Evolutionary conservation across 257 asterid genomes (phyloP), one percentile per base, ranked within the genome.

Genomic region (Jasminum sambac): DNA sequence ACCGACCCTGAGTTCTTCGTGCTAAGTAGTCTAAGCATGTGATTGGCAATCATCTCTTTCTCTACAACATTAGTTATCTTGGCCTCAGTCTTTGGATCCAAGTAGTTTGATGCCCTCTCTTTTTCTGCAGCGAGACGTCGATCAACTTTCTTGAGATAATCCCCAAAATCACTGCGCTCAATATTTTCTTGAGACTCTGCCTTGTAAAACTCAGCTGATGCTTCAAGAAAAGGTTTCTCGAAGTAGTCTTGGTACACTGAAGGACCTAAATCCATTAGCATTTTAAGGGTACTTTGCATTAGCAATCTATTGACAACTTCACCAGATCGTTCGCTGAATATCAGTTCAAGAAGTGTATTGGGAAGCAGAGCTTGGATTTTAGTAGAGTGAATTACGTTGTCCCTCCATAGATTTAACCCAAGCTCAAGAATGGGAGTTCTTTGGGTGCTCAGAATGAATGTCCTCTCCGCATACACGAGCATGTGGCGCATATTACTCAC

Each of bases 1-100:
- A 92, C 92, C 81, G 88, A 74, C 26, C 98, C 98, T 41, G 98
- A 92, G 73, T 88, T 88, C 65, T 92, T 95, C 97, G 90, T 90
- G 76, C 85, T 89, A 72, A 90, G 89, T 46, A 92, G 81, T 44
- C 55, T 44, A 14, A 70, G 87, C 97, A 90, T 92, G 87, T 90
- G 97, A 76, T 82, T 88, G 76, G 87, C 91, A 76, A 92, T 87
- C 98, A 90, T 88, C 89, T 92, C 96, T 63, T 84, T 85, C 86
- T 87, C 96, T 23, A 90, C 89, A 3, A 90, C 95, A 75, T 66
- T 84, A 57, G 95, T 90, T 58, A 92, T 85, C 81, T 88, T 88
- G n/a, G 79, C 19, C 81, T 90, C 98, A 70, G 87, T 92, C 84
- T 71, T 88, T 48, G 88, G 63, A 75, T 90, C 98, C 80, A 92